A percentile compares a stretch with the other conserved stretches of the same genome.
Evolutionary conservation across 805 yeast species (phyloP).

Genomic region (Suhomyces sp.): DNA sequence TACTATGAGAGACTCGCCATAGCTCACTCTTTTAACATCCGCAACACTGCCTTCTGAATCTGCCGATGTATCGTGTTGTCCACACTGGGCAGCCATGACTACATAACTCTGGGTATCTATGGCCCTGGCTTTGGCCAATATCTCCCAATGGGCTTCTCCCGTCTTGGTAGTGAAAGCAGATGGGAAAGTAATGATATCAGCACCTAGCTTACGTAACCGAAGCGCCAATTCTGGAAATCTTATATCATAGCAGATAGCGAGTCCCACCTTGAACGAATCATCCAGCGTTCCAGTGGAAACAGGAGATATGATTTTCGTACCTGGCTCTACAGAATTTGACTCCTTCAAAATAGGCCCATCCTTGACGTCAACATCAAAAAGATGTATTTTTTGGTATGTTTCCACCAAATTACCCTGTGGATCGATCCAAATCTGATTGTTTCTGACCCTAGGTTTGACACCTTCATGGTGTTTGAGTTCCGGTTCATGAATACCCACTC

Average conservation of each 20-base stretch:
- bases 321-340: slow-evolving; percentile 80
- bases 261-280: slow-evolving; percentile 50
- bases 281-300: slow-evolving; percentile 46
- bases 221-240: slow-evolving; percentile 82
- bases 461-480: slow-evolving; percentile 30
- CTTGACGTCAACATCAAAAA: slow-evolving; percentile 82
- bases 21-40: slow-evolving; percentile 57
- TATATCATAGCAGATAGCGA: slow-evolving; percentile 81
- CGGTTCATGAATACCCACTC: slow-evolving; percentile 91
- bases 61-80: slow-evolving; percentile 62
- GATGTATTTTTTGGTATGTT: slow-evolving; percentile 80
- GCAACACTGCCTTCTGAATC: slow-evolving; percentile 13
- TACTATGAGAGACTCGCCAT: slow-evolving; percentile 83
- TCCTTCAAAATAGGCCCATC: slow-evolving; percentile 82
- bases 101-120: slow-evolving; percentile 86
- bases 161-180: slow-evolving; percentile 92
- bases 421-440: slow-evolving; percentile 71
- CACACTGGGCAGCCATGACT: slow-evolving; percentile 86
- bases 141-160: slow-evolving; percentile 88
- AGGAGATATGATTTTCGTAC: slow-evolving; percentile 52
- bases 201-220: slow-evolving; percentile 64
- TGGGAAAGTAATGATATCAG: slow-evolving; percentile 77
- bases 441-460: slow-evolving; percentile 33
- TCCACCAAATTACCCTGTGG: slow-evolving; percentile 62
- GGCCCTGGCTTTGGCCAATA: slow-evolving; percentile 79